Evolutionary conservation across 2,329 filamentous ascomycete genomes (phyloP), one percentile per base, ranked within the genome.

Genomic region (Catunica adiposa): DNA sequence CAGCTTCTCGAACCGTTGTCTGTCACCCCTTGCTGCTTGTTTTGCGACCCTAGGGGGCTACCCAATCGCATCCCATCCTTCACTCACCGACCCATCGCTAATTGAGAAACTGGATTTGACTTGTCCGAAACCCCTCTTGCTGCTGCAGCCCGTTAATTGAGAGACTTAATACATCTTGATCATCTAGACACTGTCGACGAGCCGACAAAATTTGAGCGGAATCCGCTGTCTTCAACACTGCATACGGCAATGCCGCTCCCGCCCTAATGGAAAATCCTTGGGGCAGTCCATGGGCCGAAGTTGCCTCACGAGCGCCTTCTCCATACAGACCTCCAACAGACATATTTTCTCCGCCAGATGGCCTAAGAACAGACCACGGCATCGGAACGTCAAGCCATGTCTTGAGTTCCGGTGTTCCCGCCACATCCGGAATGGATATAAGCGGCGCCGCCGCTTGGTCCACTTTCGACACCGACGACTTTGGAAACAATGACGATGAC

Each of bases 211-310:
- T 22, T 29, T n/a, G 29, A 25, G 26, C 23, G 44, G 9, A 52
- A 20, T 26, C 7, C 26, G 44, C 34, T n/a, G 15, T 8, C 44
- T 44, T 15, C 23, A 9, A n/a, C 4, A 48, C 15, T 22, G 8
- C 17, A 23, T 48, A 48, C 44, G 47, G 56, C 56, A 44, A 57
- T 57, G 56, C 52, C 54, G 52, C 52, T 40, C 42, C 31, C 42
- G 22, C 38, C 48, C 47, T 42, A 56, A 80, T 80, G 77, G 77
- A 80, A 65, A 76, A 80, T 76, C 77, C 77, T 62, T 80, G 77
- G 77, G 74, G 73, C 66, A 79, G 76, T 62, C 77, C 77, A 67
- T 80, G 77, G 77, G 71, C 73, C 58, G 70, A 69, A 58, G 64
- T 51, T 48, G 56, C 53, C 53, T 58, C 56, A 38, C 48, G 56